Evolutionary conservation across 1,139 yeast species (phyloP).

Genomic region (Pichiaceae sp.): DNA sequence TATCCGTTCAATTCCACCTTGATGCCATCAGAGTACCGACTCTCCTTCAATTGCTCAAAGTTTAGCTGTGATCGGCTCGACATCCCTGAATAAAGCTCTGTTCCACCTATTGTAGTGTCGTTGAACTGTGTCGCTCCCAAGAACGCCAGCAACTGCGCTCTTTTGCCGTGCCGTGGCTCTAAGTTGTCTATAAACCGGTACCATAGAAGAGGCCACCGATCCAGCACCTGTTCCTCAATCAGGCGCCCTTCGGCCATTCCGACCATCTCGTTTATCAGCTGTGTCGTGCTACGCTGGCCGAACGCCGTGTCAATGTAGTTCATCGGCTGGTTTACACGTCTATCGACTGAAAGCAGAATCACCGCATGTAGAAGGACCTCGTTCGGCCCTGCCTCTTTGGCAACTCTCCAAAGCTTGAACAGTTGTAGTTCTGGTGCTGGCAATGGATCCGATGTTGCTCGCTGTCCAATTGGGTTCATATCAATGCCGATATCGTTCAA

Average conservation of each 20-base stretch:
- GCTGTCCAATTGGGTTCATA: not conserved
- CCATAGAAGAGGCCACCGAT: constrained; percentile 1
- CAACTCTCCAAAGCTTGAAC: not conserved
- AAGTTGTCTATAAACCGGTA: constrained; percentile 3
- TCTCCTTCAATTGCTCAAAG: constrained; percentile 1
- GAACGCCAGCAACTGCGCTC: constrained; percentile 1
- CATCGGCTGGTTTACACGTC: not conserved
- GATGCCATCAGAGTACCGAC: constrained; percentile 1
- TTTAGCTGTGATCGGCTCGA: constrained; percentile 4
- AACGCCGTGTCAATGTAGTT: not conserved
- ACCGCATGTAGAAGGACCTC: not conserved
- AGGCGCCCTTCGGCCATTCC: no score
- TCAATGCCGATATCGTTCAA: not conserved
- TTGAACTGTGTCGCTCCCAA: constrained; percentile 8
- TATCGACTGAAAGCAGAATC: not conserved
- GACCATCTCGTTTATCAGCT: not conserved
- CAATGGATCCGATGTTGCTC: not conserved
- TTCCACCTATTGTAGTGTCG: no score
- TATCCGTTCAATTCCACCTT: no score
- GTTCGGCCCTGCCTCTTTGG: not conserved
- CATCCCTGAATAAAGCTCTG: no score
- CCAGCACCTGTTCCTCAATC: not conserved
- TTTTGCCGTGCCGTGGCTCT: not conserved
- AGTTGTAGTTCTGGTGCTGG: not conserved
- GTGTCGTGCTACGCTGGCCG: not conserved